Evolutionary conservation across 2,329 filamentous ascomycete species (phyloP).

Genomic region (Colletotrichum salicis): DNA sequence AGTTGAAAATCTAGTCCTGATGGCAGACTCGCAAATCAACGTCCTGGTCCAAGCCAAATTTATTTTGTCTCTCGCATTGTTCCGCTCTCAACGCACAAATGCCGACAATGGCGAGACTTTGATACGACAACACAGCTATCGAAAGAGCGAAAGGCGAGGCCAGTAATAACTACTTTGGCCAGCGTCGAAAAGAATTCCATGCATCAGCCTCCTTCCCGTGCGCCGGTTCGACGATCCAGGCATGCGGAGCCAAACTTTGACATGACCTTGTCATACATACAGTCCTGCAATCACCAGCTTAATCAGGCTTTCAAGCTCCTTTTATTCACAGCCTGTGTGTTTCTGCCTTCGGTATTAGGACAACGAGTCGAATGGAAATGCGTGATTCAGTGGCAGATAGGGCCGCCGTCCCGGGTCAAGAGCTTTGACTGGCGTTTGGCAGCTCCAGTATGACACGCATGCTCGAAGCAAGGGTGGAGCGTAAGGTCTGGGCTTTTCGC

Average conservation of each 20-base stretch:
- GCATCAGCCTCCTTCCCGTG: background rate
- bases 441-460: background rate
- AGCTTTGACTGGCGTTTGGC: slow-evolving; percentile 3
- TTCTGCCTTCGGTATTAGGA: background rate
- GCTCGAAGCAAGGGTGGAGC: background rate
- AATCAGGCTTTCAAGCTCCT: background rate
- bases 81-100: no score
- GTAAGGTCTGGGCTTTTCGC: background rate
- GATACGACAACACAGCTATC: rapidly evolving
- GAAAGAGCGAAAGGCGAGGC: background rate
- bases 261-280: background rate
- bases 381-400: no score
- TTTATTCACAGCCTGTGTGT: no score
- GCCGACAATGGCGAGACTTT: background rate
- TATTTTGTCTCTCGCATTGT: no score
- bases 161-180: background rate
- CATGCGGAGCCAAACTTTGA: background rate
- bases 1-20: background rate
- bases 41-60: no score
- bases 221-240: background rate
- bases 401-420: background rate
- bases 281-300: background rate
- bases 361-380: no score
- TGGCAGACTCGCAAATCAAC: no score
- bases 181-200: background rate